These are phyloP conservation scores for Calonectria multiphialidica DNA, from an alignment of 2,329 filamentous ascomycete species.

Conservation along the genomic window DNA sequence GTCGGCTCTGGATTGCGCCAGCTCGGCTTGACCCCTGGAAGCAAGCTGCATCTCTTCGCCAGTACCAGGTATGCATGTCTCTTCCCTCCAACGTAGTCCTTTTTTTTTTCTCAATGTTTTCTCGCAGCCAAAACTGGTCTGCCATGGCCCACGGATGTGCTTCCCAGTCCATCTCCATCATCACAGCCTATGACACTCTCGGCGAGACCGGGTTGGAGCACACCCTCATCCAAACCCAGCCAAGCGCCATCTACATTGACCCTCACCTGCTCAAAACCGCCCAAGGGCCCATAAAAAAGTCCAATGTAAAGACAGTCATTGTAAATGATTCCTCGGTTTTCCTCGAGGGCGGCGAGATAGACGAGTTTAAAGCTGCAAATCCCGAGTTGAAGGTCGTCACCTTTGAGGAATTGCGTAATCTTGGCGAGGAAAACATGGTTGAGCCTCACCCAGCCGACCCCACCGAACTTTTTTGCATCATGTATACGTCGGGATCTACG, in stretches of 20 bases:
- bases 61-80: conserved; percentile 73
- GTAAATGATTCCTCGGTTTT: conserved; percentile 71
- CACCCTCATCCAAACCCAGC: conserved; percentile 85
- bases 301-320: conserved; percentile 68
- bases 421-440: conserved; percentile 74
- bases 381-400: conserved; percentile 64
- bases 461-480: conserved; percentile 84
- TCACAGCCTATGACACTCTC: conserved; percentile 94
- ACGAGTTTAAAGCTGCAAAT: conserved; percentile 68
- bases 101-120: not conserved
- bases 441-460: conserved; percentile 78
- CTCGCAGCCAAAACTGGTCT: conserved; percentile 80
- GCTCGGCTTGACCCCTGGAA: conserved; percentile 74
- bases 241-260: conserved; percentile 87
- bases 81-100: too few relatives aligned
- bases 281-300: conserved; percentile 65
- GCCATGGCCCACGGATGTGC: conserved; percentile 81
- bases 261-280: conserved; percentile 78
- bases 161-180: conserved; percentile 89
- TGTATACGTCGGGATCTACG: conserved; percentile 90
- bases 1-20: conserved; percentile 80
- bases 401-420: conserved; percentile 63
- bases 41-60: conserved; percentile 84
- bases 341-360: conserved; percentile 61
- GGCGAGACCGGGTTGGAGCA: conserved; percentile 86